Conservation (phyloP, 179 eudicot species). For the Drosera spatulata region DNA sequence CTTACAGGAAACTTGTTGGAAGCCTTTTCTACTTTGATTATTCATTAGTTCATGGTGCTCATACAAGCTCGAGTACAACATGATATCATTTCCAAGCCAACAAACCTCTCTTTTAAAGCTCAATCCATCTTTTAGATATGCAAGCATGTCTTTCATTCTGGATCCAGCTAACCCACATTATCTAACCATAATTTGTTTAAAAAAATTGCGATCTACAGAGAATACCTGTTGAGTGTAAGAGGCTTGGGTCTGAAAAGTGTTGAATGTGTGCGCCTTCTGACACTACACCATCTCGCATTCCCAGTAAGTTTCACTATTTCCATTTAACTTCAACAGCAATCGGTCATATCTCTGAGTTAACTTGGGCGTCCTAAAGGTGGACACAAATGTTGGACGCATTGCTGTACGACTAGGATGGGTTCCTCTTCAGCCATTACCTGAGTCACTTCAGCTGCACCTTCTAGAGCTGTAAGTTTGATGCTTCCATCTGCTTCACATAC, state of each 20-base stretch:
- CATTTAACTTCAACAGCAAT: not conserved
- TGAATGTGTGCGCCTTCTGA: constrained; percentile 80
- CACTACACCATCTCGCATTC: constrained; percentile 93
- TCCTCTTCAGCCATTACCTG: constrained; percentile 92
- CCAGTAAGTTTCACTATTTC: constrained; percentile 47
- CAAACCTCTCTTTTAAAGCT: no score
- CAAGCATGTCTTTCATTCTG: not conserved
- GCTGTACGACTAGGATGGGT: constrained; percentile 98
- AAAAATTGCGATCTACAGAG: constrained; percentile 32
- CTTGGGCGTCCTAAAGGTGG: constrained; percentile 43
- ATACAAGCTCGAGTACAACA: no score
- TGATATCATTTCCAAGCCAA: no score
- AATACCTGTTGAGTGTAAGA: constrained; percentile 66
- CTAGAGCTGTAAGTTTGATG: constrained; percentile 56
- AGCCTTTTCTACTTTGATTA: no score
- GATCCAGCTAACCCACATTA: not conserved
- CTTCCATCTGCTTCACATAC: not conserved
- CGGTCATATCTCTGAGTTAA: constrained; percentile 5
- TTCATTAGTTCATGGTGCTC: no score
- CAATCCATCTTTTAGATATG: no score
- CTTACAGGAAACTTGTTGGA: no score
- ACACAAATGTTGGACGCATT: constrained; percentile 85
- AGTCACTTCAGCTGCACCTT: constrained; percentile 84
- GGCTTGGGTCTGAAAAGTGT: constrained; percentile 96
- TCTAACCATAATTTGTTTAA: not conserved